Conservation (phyloP, 805 yeast species). For the Wickerhamomyces rabaulensis region DNA sequence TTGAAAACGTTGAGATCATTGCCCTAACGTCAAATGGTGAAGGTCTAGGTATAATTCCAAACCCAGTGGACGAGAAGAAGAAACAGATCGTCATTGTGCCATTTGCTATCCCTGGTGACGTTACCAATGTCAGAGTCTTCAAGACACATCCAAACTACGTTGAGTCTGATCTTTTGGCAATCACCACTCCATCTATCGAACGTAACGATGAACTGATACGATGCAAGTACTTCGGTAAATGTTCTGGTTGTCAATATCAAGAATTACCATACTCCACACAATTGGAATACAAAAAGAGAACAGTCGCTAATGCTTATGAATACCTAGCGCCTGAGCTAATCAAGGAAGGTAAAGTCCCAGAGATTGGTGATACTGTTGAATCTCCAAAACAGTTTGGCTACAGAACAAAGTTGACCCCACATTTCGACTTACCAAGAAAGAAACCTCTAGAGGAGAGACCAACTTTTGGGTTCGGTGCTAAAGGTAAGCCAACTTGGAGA, state of each 20-base stretch:
- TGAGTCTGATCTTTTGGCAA: slow-evolving; percentile 65
- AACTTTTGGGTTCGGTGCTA: slow-evolving; percentile 82
- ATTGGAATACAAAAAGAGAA: slow-evolving; percentile 62
- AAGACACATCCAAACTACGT: slow-evolving; percentile 72
- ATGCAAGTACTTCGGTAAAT: slow-evolving; percentile 84
- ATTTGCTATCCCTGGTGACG: slow-evolving; percentile 84
- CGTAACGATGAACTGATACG: slow-evolving; percentile 56
- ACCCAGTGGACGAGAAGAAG: slow-evolving; percentile 42
- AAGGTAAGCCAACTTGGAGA: slow-evolving; percentile 75
- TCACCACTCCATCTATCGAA: slow-evolving; percentile 35
- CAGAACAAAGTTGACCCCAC: slow-evolving; percentile 94
- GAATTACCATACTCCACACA: slow-evolving; percentile 69
- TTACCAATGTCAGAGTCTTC: slow-evolving; percentile 62
- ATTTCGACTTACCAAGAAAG: slow-evolving; percentile 73
- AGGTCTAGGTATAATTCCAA: slow-evolving; percentile 67
- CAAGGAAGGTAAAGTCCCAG: slow-evolving; percentile 45
- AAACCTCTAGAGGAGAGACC: slow-evolving; percentile 45
- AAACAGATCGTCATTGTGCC: slow-evolving; percentile 76
- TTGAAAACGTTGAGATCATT: slow-evolving; percentile 51
- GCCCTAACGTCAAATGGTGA: slow-evolving; percentile 77
- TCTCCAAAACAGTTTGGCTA: slow-evolving; percentile 77
- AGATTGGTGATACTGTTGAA: slow-evolving; percentile 55
- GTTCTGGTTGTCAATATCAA: slow-evolving; percentile 95
- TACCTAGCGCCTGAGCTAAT: slow-evolving; percentile 62
- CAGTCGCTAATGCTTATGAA: slow-evolving; percentile 76